Percentiles rank a stretch among this genome's conserved stretches.
Evolutionary conservation across 371 early-diverging fungal species (phyloP).

Genomic region (Mucor circinelloides): DNA sequence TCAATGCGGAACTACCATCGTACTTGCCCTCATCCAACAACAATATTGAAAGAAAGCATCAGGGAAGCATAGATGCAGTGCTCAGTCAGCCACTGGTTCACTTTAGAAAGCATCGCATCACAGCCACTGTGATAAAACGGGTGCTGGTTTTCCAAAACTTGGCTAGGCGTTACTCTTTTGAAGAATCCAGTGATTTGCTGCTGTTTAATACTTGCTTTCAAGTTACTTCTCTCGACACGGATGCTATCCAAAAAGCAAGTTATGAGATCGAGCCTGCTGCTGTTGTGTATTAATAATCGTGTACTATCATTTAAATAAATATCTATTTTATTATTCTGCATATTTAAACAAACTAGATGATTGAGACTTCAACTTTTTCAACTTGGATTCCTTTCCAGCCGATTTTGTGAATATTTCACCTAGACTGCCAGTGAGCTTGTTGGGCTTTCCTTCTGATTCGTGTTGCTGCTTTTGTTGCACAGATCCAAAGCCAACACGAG

Average conservation of each 20-base stretch:
- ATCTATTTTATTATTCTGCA: not conserved
- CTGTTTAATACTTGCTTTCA: constrained; percentile 42
- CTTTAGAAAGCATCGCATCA: constrained; percentile 65
- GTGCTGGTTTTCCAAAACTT: constrained; percentile 62
- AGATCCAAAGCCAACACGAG: constrained; percentile 24
- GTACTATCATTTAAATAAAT: not conserved
- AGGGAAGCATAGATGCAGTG: constrained; percentile 13
- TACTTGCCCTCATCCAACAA: constrained; percentile 46
- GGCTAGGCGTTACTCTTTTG: constrained; percentile 60
- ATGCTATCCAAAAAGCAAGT: constrained; percentile 38
- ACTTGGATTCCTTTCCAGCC: not conserved
- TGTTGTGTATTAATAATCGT: not conserved
- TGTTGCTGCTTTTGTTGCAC: not conserved
- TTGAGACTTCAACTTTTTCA: not conserved
- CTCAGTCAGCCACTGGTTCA: constrained; percentile 57
- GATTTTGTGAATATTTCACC: not conserved
- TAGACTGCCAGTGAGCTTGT: constrained; percentile 3
- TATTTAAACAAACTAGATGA: not conserved
- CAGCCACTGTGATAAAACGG: constrained; percentile 65
- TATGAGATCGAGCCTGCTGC: constrained; percentile 33
- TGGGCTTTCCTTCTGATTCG: not conserved
- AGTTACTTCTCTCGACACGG: constrained; percentile 30
- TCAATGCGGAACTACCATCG: constrained; percentile 67
- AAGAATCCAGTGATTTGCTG: constrained; percentile 30
- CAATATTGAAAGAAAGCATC: constrained; percentile 3